Evolutionary conservation across 2,329 filamentous ascomycete genomes (phyloP).

Genomic region (Diplodia seriata): DNA sequence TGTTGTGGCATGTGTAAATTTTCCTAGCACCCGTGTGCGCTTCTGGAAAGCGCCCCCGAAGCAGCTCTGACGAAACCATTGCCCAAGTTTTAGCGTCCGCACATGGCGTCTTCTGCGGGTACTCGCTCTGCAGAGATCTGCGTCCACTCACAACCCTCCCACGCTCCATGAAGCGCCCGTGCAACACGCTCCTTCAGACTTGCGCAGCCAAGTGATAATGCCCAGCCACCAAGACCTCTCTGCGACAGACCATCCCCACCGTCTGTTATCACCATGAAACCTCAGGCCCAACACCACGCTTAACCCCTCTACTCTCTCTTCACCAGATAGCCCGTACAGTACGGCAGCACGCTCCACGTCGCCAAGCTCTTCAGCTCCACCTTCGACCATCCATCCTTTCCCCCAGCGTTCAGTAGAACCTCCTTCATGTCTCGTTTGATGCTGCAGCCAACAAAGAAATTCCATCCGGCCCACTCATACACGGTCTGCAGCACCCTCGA

Average conservation of each 20-base stretch:
- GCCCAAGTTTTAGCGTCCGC: constrained; percentile 5
- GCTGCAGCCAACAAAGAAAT: constrained; percentile 60
- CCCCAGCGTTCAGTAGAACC: constrained; percentile 52
- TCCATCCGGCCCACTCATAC: constrained; percentile 58
- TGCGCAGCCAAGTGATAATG: constrained; percentile 5
- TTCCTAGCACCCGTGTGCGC: neutral
- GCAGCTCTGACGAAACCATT: constrained; percentile 14
- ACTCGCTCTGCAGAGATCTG: neutral
- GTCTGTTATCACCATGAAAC: neutral
- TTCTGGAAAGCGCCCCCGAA: neutral
- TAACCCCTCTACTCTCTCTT: constrained; percentile 39
- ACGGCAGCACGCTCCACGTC: constrained; percentile 42
- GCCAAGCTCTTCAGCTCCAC: constrained; percentile 54
- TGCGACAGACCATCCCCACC: neutral
- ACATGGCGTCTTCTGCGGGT: neutral
- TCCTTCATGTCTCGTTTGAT: constrained; percentile 58
- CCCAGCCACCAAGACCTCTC: constrained; percentile 1
- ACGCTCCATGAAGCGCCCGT: neutral
- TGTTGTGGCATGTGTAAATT: neutral
- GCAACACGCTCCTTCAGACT: neutral
- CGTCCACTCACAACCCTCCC: neutral
- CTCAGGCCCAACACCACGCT: neutral
- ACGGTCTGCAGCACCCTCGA: constrained; percentile 56
- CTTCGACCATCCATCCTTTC: constrained; percentile 54
- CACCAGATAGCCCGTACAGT: constrained; percentile 47